These are phyloP conservation scores for Carallia pectinifolia DNA, from an alignment of 345 rosid species.

Conservation along the genomic window DNA sequence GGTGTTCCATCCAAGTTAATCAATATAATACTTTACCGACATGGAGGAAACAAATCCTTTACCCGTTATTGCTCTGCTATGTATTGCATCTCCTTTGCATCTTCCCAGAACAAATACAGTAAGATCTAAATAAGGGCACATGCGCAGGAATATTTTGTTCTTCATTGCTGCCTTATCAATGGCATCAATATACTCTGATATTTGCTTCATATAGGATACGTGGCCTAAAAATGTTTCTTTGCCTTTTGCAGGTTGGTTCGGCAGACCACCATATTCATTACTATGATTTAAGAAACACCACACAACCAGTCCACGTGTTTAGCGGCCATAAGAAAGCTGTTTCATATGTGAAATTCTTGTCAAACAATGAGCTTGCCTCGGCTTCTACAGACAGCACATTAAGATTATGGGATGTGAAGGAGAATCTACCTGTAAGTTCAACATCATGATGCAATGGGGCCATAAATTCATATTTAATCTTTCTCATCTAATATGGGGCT, in stretches of 20 bases:
- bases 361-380: conserved; percentile 90
- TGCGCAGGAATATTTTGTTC: neutral
- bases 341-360: conserved; percentile 93
- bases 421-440: conserved; percentile 68
- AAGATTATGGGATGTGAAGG: conserved; percentile 93
- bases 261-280: conserved; percentile 94
- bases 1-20: neutral
- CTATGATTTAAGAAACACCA: conserved; percentile 81
- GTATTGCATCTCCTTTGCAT: neutral
- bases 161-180: neutral
- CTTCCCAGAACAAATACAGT: neutral
- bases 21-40: neutral
- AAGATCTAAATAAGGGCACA: too few relatives aligned
- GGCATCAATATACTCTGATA: neutral
- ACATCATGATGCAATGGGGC: neutral
- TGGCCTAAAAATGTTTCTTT: neutral
- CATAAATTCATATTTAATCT: too few relatives aligned
- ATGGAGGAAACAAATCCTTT: neutral
- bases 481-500: neutral
- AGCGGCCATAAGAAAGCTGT: conserved; percentile 91
- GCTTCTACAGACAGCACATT: conserved; percentile 97
- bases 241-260: conserved; percentile 78
- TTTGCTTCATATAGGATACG: neutral
- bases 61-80: conserved; percentile 1
- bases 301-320: conserved; percentile 86